Evolutionary conservation across 306 rosid genomes (phyloP), one percentile per base, ranked within the genome.

Genomic region (Rosa rugosa): DNA sequence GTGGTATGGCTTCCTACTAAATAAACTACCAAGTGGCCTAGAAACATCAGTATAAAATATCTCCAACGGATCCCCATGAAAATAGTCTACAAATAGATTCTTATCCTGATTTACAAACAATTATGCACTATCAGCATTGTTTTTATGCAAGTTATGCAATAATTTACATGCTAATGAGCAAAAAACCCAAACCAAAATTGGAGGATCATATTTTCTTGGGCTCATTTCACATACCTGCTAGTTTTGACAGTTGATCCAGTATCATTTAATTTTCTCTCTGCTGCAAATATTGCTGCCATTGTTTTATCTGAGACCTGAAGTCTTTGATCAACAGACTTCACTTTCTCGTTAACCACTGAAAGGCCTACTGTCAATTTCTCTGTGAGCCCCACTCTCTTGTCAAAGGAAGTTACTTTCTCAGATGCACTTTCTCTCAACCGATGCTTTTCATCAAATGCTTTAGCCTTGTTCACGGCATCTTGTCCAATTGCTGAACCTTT

Each of bases 401-500:
- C n/a, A 80, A 94, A 90, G 75, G 94, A 92, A 83, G 69, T 63
- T 68, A 90, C 98, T 89, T 84, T 94, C 38, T 89, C 97, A 71
- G 98, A 92, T 67, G n/a, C 98, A 89, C 90, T 89, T 22, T 97
- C 93, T 56, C 80, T 85, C 81, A 94, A 85, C 66, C 77, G 91
- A 88, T 94, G 98, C 80, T 92, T 94, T 79, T 90, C 98, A 80
- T 94, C 98, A 88, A 94, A 94, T 82, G 98, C 94, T 89, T 94
- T 94, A 72, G 98, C 98, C 85, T 89, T 94, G 87, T 86, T 94
- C 82, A 94, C 59, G 0, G 93, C 97, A 83, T 94, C 98, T 84
- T 94, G 97, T 40, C 90, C 83, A 73, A 94, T 92, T 41, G 97
- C 96, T 36, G 94, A 92, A 80, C 97, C 92, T 83, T 89, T 94